These are phyloP conservation scores for Metschnikowia lochheadii DNA, from an alignment of 805 yeast species.

Conservation along the genomic window DNA sequence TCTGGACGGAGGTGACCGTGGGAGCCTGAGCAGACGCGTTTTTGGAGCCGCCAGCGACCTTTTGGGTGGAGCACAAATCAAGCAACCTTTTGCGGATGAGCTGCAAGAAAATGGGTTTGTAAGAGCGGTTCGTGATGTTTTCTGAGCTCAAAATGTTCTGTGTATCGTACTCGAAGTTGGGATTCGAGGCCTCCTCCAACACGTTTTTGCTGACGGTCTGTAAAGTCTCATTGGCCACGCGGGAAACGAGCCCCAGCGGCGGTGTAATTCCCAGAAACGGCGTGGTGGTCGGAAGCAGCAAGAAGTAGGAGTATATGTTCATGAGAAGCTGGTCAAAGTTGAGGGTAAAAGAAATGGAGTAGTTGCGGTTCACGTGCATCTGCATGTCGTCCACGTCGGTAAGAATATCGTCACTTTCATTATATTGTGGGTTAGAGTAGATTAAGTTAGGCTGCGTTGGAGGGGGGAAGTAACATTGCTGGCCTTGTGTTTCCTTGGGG, in stretches of 20 bases:
- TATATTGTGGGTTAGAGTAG: slow-evolving; percentile 32
- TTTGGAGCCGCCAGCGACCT: slow-evolving; percentile 8
- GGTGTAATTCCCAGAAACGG: slow-evolving; percentile 42
- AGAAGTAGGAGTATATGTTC: slow-evolving; percentile 30
- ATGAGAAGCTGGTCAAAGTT: slow-evolving; percentile 36
- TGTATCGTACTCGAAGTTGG: slow-evolving; percentile 25
- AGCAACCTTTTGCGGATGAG: slow-evolving; percentile 38
- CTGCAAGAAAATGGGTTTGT: slow-evolving; percentile 39
- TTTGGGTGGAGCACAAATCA: slow-evolving; percentile 33
- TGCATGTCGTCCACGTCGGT: slow-evolving; percentile 36
- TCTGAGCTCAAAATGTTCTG: slow-evolving; percentile 33
- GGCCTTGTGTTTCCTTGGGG: slow-evolving; percentile 28
- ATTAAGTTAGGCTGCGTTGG: slow-evolving; percentile 13
- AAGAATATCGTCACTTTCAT: slow-evolving; percentile 40
- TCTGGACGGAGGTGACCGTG: slow-evolving; percentile 11
- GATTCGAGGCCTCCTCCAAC: slow-evolving; percentile 9
- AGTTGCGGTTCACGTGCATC: slow-evolving; percentile 21
- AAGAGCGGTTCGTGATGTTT: slow-evolving; percentile 26
- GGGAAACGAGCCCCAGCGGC: slow-evolving; percentile 42
- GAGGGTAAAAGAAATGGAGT: slow-evolving; percentile 33
- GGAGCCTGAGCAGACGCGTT: slow-evolving; percentile 6
- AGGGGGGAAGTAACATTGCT: slow-evolving; percentile 10
- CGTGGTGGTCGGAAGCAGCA: slow-evolving; percentile 42
- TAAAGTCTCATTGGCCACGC: slow-evolving; percentile 42
- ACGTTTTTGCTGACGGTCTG: slow-evolving; percentile 20